These are phyloP conservation scores for Croton laevigatus DNA, from an alignment of 441 rosid genomes.

Conservation along the genomic window DNA sequence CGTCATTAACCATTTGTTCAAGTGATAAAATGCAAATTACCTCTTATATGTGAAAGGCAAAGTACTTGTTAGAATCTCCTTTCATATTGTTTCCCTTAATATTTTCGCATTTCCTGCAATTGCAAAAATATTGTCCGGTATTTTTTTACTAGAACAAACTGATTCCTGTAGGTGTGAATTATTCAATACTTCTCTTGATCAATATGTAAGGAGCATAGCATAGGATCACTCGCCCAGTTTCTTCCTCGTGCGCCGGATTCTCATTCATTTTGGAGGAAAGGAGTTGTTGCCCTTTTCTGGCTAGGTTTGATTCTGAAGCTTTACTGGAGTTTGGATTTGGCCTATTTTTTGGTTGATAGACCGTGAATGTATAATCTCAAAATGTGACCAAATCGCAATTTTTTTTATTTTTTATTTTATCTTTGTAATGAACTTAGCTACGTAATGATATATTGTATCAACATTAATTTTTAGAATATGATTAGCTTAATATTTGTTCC, in stretches of 20 bases:
- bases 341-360: neutral
- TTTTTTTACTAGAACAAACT: neutral
- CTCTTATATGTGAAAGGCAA: neutral
- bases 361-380: neutral
- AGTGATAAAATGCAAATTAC: neutral
- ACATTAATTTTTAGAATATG: neutral
- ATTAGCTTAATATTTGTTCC: too few relatives aligned
- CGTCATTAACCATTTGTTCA: neutral
- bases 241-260: neutral
- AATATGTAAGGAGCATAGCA: constrained; percentile 76
- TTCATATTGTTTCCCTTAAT: neutral
- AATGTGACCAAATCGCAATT: neutral
- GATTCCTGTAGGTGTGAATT: constrained; percentile 58
- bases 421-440: too few relatives aligned
- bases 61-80: neutral
- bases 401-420: too few relatives aligned
- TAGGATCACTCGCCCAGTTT: constrained; percentile 18
- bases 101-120: neutral
- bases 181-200: constrained; percentile 72
- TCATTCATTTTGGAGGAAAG: neutral
- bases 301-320: neutral
- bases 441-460: too few relatives aligned
- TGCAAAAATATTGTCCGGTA: neutral
- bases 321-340: too few relatives aligned
- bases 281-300: too few relatives aligned